Evolutionary conservation across 192 early-diverging fungal genomes (phyloP).

Genomic region (Coemansia sp.): DNA sequence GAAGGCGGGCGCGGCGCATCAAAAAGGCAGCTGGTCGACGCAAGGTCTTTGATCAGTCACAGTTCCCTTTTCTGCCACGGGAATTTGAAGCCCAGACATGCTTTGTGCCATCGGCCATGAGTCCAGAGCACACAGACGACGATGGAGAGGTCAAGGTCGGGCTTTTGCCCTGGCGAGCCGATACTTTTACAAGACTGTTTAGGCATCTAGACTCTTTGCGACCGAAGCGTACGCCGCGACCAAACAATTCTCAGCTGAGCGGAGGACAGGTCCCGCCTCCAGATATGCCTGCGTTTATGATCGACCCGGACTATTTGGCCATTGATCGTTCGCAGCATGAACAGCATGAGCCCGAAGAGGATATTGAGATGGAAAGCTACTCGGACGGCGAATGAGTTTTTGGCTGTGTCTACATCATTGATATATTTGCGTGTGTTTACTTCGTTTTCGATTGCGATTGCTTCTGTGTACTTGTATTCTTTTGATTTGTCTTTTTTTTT

Average conservation of each 20-base stretch:
- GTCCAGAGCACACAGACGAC: slow-evolving; percentile 54
- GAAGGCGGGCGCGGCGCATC: slow-evolving; percentile 44
- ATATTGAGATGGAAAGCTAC: slow-evolving; percentile 50
- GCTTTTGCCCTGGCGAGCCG: slow-evolving; percentile 38
- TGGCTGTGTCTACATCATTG: not conserved
- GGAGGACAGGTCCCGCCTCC: slow-evolving; percentile 27
- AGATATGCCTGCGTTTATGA: slow-evolving; percentile 40
- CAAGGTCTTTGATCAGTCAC: slow-evolving; percentile 46
- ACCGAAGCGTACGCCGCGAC: slow-evolving; percentile 52
- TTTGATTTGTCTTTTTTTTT: not conserved
- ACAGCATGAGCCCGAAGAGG: slow-evolving; percentile 30
- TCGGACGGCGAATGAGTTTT: slow-evolving; percentile 19
- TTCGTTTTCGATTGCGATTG: not conserved
- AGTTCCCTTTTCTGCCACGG: slow-evolving; percentile 41
- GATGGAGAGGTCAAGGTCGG: slow-evolving; percentile 55
- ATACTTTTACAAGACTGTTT: slow-evolving; percentile 37
- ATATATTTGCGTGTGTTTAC: not conserved
- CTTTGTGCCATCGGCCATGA: slow-evolving; percentile 48
- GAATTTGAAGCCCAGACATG: slow-evolving; percentile 36
- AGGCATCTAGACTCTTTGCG: slow-evolving; percentile 49
- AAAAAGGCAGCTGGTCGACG: slow-evolving; percentile 48
- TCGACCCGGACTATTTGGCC: slow-evolving; percentile 30
- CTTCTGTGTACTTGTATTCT: slow-evolving; percentile 7
- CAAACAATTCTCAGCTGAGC: slow-evolving; percentile 24
- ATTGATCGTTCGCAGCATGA: slow-evolving; percentile 27